These are phyloP conservation scores for Aleurites moluccanus DNA, from an alignment of 441 rosid genomes.

Conservation along the genomic window DNA sequence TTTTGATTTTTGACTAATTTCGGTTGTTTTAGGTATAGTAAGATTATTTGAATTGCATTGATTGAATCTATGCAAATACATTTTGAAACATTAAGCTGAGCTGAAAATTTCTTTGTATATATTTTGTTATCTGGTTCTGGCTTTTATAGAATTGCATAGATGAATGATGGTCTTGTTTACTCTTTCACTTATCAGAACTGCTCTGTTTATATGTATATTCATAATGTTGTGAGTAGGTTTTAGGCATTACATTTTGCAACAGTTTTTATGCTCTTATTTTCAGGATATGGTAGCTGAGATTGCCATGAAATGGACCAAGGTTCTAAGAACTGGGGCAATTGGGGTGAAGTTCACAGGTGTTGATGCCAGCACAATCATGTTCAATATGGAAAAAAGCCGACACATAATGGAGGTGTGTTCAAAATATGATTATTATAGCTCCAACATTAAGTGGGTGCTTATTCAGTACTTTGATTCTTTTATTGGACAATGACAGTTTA, in stretches of 20 bases:
- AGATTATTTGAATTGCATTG: not conserved
- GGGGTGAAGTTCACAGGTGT: constrained; percentile 68
- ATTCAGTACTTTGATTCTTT: not conserved
- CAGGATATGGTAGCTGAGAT: constrained; percentile 65
- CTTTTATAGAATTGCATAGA: too few relatives aligned
- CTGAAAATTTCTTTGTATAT: too few relatives aligned
- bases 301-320: constrained; percentile 72
- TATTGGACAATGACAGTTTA: too few relatives aligned
- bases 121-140: too few relatives aligned
- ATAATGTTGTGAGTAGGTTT: too few relatives aligned
- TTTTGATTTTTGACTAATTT: not conserved
- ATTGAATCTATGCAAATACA: not conserved
- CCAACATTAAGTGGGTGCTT: not conserved
- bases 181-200: too few relatives aligned
- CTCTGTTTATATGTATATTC: too few relatives aligned
- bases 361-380: constrained; percentile 80
- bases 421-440: too few relatives aligned
- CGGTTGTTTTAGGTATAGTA: not conserved
- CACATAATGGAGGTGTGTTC: constrained; percentile 52
- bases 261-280: not conserved
- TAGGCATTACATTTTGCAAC: not conserved
- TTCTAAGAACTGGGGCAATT: constrained; percentile 68
- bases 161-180: too few relatives aligned
- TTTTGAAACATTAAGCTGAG: too few relatives aligned
- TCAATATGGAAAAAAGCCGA: constrained; percentile 62